A percentile compares a stretch with the other conserved stretches of the same genome.
These are phyloP conservation scores for Ogataea chonburiensis DNA, from an alignment of 805 yeast genomes.

Conservation along the genomic window DNA sequence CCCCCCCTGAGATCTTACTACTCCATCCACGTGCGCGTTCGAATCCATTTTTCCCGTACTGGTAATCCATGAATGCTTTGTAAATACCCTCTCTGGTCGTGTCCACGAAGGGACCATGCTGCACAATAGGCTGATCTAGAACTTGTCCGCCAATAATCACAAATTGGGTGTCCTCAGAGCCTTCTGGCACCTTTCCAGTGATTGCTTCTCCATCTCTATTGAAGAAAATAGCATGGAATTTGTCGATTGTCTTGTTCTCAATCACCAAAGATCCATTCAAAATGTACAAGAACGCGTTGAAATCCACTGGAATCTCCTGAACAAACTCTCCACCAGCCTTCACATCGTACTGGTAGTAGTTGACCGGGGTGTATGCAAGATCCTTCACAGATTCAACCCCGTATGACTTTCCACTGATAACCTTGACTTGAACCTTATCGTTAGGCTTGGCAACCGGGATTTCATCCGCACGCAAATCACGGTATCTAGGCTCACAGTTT, in stretches of 20 bases:
- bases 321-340: conserved; percentile 62
- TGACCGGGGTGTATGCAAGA: conserved; percentile 79
- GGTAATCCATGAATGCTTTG: conserved; percentile 72
- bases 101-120: conserved; percentile 91
- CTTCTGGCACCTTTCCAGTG: conserved; percentile 49
- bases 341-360: conserved; percentile 64
- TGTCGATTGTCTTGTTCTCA: conserved; percentile 41
- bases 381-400: conserved; percentile 75
- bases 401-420: conserved; percentile 73
- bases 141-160: conserved; percentile 75
- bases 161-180: conserved; percentile 53
- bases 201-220: conserved; percentile 66
- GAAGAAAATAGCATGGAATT: conserved; percentile 59
- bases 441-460: conserved; percentile 67
- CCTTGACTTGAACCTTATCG: conserved; percentile 64
- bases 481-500: conserved; percentile 67
- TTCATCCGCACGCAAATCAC: conserved; percentile 69
- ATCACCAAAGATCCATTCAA: conserved; percentile 58
- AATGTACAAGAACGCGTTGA: conserved; percentile 69
- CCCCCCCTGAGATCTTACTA: conserved; percentile 40
- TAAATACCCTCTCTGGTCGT: conserved; percentile 62
- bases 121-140: conserved; percentile 72
- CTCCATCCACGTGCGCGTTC: conserved; percentile 64
- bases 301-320: conserved; percentile 59
- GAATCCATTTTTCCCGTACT: conserved; percentile 64